These are phyloP conservation scores for Hymenoscyphus repandus DNA, from an alignment of 2,329 filamentous ascomycete genomes.

Conservation along the genomic window DNA sequence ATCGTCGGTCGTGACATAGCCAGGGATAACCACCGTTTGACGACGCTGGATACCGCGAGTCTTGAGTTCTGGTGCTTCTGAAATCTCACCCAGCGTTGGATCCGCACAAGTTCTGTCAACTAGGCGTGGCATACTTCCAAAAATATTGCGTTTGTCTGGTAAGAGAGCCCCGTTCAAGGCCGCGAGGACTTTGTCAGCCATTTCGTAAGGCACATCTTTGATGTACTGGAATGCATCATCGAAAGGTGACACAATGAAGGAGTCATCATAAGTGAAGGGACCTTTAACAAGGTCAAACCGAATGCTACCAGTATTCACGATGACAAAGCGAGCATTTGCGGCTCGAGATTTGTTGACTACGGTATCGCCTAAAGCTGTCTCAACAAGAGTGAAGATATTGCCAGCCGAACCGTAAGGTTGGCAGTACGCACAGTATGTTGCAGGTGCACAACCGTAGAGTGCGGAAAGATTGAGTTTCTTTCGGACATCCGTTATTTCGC, in stretches of 20 bases:
- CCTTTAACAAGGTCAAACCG: slow-evolving; percentile 94
- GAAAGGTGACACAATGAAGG: slow-evolving; percentile 82
- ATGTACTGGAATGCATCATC: slow-evolving; percentile 71
- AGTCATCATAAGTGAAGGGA: slow-evolving; percentile 78
- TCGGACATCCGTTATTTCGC: slow-evolving; percentile 63
- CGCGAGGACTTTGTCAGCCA: slow-evolving; percentile 61
- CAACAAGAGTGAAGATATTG: slow-evolving; percentile 63
- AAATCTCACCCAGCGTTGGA: slow-evolving; percentile 19
- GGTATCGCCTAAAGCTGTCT: slow-evolving; percentile 66
- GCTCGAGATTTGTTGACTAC: slow-evolving; percentile 51
- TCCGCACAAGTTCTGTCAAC: slow-evolving; percentile 29
- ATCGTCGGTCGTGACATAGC: slow-evolving; percentile 86
- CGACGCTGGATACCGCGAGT: slow-evolving; percentile 25
- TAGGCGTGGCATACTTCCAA: slow-evolving; percentile 19
- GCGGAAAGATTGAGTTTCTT: slow-evolving; percentile 65
- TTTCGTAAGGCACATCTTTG: slow-evolving; percentile 70
- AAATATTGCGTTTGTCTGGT: slow-evolving; percentile 17
- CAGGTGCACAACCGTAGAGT: slow-evolving; percentile 73
- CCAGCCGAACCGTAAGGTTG: slow-evolving; percentile 63
- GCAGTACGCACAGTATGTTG: slow-evolving; percentile 74
- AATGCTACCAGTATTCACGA: slow-evolving; percentile 84
- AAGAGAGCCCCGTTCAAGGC: slow-evolving; percentile 48
- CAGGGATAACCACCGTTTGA: slow-evolving; percentile 43
- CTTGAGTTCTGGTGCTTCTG: slow-evolving; percentile 13
- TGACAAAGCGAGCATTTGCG: slow-evolving; percentile 60